Conservation (phyloP, 2,329 filamentous ascomycete genomes). For the Cercospora zeae-maydis region DNA sequence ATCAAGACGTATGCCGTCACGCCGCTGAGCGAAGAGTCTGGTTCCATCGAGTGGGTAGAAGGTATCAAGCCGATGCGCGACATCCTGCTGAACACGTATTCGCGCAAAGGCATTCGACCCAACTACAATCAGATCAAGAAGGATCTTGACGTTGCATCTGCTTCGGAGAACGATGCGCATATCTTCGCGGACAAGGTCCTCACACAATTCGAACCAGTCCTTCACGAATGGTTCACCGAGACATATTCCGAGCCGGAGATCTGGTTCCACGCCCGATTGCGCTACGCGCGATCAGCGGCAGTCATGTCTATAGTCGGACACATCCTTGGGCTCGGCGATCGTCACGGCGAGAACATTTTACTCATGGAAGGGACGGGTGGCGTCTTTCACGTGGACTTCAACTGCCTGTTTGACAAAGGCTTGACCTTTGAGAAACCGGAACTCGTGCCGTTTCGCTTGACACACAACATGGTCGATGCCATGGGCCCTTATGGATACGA, state of each 20-base stretch:
- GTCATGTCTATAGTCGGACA: constrained; percentile 99
- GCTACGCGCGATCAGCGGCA: constrained; percentile 88
- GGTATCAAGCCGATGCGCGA: constrained; percentile 92
- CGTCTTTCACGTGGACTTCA: constrained; percentile 97
- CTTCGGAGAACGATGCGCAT: constrained; percentile 57
- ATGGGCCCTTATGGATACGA: constrained; percentile 95
- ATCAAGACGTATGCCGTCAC: constrained; percentile 98
- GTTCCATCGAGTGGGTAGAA: constrained; percentile 97
- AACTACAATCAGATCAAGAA: constrained; percentile 64
- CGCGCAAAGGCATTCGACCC: constrained; percentile 64
- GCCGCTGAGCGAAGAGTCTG: constrained; percentile 94
- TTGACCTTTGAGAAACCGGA: constrained; percentile 93
- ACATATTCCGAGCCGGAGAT: constrained; percentile 88
- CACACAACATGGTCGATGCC: constrained; percentile 97
- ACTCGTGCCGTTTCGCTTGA: constrained; percentile 89
- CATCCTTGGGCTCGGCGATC: constrained; percentile 85
- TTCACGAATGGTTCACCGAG: constrained; percentile 93
- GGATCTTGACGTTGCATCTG: constrained; percentile 63
- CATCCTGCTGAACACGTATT: constrained; percentile 76
- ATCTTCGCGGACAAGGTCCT: constrained; percentile 68
- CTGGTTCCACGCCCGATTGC: constrained; percentile 85
- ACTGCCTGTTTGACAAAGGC: constrained; percentile 98
- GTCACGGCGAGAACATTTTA: constrained; percentile 95
- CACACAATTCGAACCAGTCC: constrained; percentile 70
- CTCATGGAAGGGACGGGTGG: constrained; percentile 92